Evolutionary conservation across 78 protist species (phyloP).

Genomic region (Dictyostelium brefeldianum): DNA sequence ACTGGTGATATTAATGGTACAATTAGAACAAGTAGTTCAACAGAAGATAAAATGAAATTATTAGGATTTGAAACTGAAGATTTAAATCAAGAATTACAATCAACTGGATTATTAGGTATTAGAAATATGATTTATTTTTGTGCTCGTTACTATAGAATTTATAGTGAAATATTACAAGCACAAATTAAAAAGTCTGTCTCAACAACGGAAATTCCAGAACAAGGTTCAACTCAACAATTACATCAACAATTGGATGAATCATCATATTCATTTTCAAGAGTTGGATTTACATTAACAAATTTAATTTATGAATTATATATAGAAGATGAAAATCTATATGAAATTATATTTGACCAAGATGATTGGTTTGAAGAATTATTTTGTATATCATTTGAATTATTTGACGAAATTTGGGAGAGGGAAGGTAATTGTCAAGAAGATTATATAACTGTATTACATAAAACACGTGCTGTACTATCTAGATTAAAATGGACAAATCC

Average conservation of each 20-base stretch:
- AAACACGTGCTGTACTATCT: conserved; percentile 54
- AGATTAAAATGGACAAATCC: conserved; percentile 78
- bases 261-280: conserved; percentile 47
- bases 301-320: conserved; percentile 58
- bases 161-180: conserved; percentile 47
- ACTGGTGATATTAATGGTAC: not conserved
- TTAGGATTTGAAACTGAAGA: conserved; percentile 47
- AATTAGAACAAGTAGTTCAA: not conserved
- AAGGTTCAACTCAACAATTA: too few species aligned
- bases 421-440: conserved; percentile 49
- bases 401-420: conserved; percentile 78
- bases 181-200: not conserved
- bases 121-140: conserved; percentile 68
- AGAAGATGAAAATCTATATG: conserved; percentile 75
- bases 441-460: conserved; percentile 52
- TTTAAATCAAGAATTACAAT: not conserved
- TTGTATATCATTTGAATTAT: conserved; percentile 70
- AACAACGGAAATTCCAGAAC: not conserved
- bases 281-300: conserved; percentile 59
- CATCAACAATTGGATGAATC: not conserved
- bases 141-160: conserved; percentile 71
- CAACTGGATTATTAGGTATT: conserved; percentile 58
- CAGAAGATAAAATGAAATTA: conserved; percentile 10
- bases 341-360: conserved; percentile 76
- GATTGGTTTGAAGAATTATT: conserved; percentile 81